phyloP scores from a whole-genome alignment of 1,284 basidiomycete species.

The Ceratobasidium sp. region DNA sequence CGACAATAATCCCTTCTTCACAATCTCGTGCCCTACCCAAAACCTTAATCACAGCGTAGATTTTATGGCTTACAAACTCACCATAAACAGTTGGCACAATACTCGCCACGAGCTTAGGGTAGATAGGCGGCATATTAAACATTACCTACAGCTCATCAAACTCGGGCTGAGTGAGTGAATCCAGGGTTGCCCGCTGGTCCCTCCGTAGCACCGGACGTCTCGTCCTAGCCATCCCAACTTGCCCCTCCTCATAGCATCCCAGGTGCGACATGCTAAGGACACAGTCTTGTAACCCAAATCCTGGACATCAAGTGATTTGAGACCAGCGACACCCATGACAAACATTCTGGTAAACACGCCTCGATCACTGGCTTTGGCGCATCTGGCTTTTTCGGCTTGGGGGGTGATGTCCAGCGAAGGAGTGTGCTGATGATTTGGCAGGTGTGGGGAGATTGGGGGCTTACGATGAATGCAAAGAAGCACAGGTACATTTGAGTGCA shows the following conservation, averaged over 20 bases:
- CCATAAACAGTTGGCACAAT: conserved; percentile 98
- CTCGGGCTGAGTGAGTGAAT: conserved; percentile 92
- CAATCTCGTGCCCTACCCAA: conserved; percentile 85
- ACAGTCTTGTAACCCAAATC: conserved; percentile 99
- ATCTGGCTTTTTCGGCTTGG: conserved; percentile 94
- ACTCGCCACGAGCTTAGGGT: conserved; percentile 91
- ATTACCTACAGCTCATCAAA: conserved; percentile 94
- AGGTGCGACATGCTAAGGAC: conserved; percentile 98
- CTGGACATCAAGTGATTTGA: conserved; percentile 94
- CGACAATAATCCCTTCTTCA: conserved; percentile 97
- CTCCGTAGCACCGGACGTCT: conserved; percentile 56
- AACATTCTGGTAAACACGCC: conserved; percentile 98
- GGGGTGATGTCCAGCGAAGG: conserved; percentile 91
- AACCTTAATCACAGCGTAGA: not conserved
- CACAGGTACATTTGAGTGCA: no score
- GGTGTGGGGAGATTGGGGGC: no score
- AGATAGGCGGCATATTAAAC: conserved; percentile 95
- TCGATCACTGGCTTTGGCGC: conserved; percentile 99
- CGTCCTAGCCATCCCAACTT: conserved; percentile 56
- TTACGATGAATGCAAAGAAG: no score
- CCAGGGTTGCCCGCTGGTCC: conserved; percentile 82
- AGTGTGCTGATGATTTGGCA: no score
- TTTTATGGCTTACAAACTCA: conserved; percentile 47
- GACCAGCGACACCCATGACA: conserved; percentile 96
- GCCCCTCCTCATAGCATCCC: conserved; percentile 84